Conservation (phyloP, 768 basidiomycete species). For the Hemileccinum impolitum region DNA sequence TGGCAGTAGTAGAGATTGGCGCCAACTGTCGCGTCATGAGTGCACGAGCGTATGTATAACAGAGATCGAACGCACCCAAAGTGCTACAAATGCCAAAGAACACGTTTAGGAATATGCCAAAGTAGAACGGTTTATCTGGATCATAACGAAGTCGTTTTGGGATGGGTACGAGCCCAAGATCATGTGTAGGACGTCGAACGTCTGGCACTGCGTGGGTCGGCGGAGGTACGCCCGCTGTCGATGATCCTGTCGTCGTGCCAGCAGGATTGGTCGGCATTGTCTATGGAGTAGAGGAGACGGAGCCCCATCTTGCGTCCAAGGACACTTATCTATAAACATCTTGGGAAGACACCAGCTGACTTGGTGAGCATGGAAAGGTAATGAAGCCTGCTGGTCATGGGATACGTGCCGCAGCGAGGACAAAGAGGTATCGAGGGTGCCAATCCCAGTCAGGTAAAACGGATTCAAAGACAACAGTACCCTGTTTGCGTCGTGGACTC, state of each 20-base stretch:
- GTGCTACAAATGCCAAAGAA: conserved; percentile 62
- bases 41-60: not conserved
- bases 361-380: not conserved
- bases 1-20: conserved; percentile 79
- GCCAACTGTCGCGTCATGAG: conserved; percentile 31
- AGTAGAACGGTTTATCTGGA: conserved; percentile 46
- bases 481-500: not conserved
- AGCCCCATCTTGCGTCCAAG: not conserved
- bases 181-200: conserved; percentile 14
- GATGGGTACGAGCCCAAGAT: conserved; percentile 62
- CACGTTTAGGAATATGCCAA: conserved; percentile 49
- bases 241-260: not conserved
- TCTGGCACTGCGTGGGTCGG: not conserved
- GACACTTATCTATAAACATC: conserved; percentile 1
- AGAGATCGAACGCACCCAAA: conserved; percentile 13
- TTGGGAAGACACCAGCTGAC: conserved; percentile 1
- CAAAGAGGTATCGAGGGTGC: not conserved
- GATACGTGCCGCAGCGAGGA: not conserved
- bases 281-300: conserved; percentile 2
- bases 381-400: not conserved
- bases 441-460: not conserved
- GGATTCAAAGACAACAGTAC: not conserved
- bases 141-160: conserved; percentile 51
- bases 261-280: not conserved
- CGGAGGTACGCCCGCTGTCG: not conserved